phyloP scores from a whole-genome alignment of 768 basidiomycete species.

The Hypholoma fasciculare region DNA sequence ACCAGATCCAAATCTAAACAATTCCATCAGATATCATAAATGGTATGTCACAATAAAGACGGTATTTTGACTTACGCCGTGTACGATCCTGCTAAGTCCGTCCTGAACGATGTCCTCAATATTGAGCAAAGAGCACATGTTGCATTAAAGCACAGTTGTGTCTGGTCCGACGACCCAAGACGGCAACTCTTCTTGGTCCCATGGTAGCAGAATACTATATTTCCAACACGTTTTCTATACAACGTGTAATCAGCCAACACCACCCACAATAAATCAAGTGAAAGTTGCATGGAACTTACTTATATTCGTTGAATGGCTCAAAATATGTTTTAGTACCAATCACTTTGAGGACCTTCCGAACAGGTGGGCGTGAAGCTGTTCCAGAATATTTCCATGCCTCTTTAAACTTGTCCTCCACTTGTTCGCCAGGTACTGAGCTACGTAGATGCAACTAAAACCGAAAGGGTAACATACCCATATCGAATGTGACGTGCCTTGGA shows the following conservation, averaged over 20 bases:
- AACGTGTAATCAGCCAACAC: not conserved
- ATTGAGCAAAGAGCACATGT: conserved; percentile 14
- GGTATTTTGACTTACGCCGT: conserved; percentile 7
- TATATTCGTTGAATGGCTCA: conserved; percentile 14
- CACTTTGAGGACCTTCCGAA: conserved; percentile 16
- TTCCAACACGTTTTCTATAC: conserved; percentile 1
- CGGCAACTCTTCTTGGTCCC: conserved; percentile 12
- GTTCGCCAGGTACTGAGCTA: not conserved
- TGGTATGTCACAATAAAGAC: not conserved
- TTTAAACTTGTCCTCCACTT: conserved; percentile 17
- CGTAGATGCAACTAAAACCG: not conserved
- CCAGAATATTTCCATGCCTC: conserved; percentile 13
- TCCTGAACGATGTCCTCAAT: conserved; percentile 15
- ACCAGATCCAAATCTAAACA: conserved; percentile 15
- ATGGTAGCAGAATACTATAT: conserved; percentile 14
- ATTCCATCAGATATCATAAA: not conserved
- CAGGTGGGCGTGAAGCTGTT: not conserved
- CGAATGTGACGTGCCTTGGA: conserved; percentile 12
- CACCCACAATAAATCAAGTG: not conserved
- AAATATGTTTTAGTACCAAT: conserved; percentile 15
- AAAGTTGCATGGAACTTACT: conserved; percentile 1
- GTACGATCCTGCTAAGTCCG: conserved; percentile 5
- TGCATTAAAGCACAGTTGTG: conserved; percentile 6
- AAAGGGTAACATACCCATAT: conserved; percentile 7
- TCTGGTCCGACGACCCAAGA: conserved; percentile 6